phyloP scores from a whole-genome alignment of 345 rosid species.

The Physaria fendleri region DNA sequence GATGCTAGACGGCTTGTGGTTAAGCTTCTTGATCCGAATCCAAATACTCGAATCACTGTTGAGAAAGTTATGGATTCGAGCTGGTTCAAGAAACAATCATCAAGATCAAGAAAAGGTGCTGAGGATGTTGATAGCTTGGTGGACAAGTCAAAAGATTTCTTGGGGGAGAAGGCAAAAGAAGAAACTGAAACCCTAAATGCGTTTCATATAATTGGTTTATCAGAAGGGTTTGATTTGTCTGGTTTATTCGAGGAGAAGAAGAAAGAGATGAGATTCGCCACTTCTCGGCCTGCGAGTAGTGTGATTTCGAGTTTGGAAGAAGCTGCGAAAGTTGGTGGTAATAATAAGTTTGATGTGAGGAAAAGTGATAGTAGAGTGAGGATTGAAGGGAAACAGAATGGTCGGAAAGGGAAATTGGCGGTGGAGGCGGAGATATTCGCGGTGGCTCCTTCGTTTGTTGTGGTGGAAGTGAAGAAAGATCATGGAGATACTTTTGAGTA shows the following conservation, averaged over 20 bases:
- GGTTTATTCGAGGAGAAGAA: constrained; percentile 86
- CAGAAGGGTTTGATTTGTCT: constrained; percentile 83
- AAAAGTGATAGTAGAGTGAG: constrained; percentile 69
- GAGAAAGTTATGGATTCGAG: constrained; percentile 62
- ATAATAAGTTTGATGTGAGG: constrained; percentile 56
- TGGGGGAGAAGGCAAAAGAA: constrained; percentile 26
- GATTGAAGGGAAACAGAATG: constrained; percentile 67
- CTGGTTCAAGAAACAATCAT: constrained; percentile 60
- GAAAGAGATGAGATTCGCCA: constrained; percentile 78
- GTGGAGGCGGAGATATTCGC: constrained; percentile 76
- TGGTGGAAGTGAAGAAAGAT: constrained; percentile 91
- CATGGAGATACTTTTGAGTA: constrained; percentile 85
- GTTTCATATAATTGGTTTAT: constrained; percentile 77
- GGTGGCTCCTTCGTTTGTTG: constrained; percentile 61
- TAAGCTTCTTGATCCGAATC: constrained; percentile 88
- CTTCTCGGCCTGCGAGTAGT: constrained; percentile 71
- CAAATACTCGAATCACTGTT: constrained; percentile 44
- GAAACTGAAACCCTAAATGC: constrained; percentile 69
- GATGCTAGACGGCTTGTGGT: constrained; percentile 67
- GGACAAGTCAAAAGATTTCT: constrained; percentile 24
- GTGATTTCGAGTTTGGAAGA: constrained; percentile 78
- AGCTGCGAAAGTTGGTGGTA: constrained; percentile 52
- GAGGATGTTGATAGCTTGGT: constrained; percentile 13
- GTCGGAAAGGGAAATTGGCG: constrained; percentile 77
- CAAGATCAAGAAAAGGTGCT: constrained; percentile 29